Conservation (phyloP, 257 asterid species). For the Euphrasia confusa region DNA sequence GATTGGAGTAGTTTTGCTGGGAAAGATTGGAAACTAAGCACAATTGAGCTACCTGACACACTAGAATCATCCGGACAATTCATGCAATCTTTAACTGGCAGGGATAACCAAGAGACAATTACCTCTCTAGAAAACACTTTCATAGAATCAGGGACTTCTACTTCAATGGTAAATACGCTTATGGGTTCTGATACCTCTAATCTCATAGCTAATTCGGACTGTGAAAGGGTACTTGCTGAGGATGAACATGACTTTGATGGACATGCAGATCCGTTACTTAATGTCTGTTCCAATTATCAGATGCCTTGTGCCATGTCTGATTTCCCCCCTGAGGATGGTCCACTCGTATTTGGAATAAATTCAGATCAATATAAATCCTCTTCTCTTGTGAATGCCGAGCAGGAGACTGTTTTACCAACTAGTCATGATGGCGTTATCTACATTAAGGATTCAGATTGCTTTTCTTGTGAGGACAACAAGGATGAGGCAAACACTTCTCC, state of each 20-base stretch:
- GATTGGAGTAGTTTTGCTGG: slow-evolving; percentile 51
- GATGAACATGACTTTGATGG: slow-evolving; percentile 38
- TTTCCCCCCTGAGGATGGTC: slow-evolving; percentile 27
- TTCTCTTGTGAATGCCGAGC: slow-evolving; percentile 34
- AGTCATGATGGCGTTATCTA: slow-evolving; percentile 34
- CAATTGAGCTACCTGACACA: slow-evolving; percentile 47
- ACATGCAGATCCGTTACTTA: slow-evolving; percentile 33
- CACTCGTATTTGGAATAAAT: slow-evolving; percentile 33
- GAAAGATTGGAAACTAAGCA: slow-evolving; percentile 50
- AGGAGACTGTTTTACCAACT: slow-evolving; percentile 31
- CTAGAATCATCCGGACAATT: slow-evolving; percentile 42
- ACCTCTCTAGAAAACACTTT: slow-evolving; percentile 38
- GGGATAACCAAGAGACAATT: slow-evolving; percentile 30
- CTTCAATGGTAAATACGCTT: slow-evolving; percentile 38
- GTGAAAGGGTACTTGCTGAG: slow-evolving; percentile 33
- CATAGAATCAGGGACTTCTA: slow-evolving; percentile 32
- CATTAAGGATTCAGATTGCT: slow-evolving; percentile 35
- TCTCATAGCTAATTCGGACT: slow-evolving; percentile 35
- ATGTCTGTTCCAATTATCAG: slow-evolving; percentile 43
- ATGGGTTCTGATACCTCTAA: slow-evolving; percentile 39
- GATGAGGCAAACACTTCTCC: slow-evolving; percentile 37
- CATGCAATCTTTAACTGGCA: slow-evolving; percentile 37
- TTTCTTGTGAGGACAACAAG: slow-evolving; percentile 32
- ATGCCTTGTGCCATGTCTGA: slow-evolving; percentile 40
- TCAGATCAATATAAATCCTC: slow-evolving; percentile 41